Evolutionary conservation across 2,329 filamentous ascomycete species (phyloP).

Genomic region (Cytospora chrysosperma): DNA sequence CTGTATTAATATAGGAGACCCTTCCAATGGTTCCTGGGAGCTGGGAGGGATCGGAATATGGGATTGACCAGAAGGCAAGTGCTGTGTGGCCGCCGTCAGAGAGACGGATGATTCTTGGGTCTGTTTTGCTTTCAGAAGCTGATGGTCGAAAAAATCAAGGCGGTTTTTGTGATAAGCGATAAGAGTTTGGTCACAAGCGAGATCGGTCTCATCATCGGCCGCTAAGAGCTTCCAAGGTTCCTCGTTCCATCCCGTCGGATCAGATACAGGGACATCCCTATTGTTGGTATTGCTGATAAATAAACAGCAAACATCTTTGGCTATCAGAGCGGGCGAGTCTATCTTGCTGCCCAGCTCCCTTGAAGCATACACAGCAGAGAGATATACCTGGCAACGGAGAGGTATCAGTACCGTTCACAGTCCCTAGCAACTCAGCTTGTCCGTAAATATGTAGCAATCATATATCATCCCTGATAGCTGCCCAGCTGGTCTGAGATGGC

Average conservation of each 20-base stretch:
- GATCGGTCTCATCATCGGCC: not conserved
- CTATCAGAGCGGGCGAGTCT: not conserved
- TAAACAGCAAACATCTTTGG: not conserved
- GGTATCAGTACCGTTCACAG: no score
- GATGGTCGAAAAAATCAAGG: conserved; percentile 10
- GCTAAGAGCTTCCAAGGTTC: not conserved
- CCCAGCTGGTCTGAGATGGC: no score
- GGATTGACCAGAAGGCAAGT: not conserved
- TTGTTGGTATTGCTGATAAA: no score
- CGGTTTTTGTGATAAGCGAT: conserved; percentile 6
- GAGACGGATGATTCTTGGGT: not conserved
- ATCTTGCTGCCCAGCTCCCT: not conserved
- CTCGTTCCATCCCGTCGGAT: not conserved
- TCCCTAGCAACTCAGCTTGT: no score
- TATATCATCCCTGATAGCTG: no score
- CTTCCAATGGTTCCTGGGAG: not conserved
- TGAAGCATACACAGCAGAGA: not conserved
- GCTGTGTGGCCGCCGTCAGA: no score
- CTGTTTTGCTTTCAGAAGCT: not conserved
- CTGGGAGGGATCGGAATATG: not conserved
- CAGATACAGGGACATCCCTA: not conserved
- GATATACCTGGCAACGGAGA: no score
- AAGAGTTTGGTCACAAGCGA: not conserved
- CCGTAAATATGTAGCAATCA: no score
- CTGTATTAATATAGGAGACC: not conserved